Percentiles rank a stretch among this genome's conserved stretches.
phyloP scores from a whole-genome alignment of 371 early-diverging fungal genomes.

The Mortierella sp. region DNA sequence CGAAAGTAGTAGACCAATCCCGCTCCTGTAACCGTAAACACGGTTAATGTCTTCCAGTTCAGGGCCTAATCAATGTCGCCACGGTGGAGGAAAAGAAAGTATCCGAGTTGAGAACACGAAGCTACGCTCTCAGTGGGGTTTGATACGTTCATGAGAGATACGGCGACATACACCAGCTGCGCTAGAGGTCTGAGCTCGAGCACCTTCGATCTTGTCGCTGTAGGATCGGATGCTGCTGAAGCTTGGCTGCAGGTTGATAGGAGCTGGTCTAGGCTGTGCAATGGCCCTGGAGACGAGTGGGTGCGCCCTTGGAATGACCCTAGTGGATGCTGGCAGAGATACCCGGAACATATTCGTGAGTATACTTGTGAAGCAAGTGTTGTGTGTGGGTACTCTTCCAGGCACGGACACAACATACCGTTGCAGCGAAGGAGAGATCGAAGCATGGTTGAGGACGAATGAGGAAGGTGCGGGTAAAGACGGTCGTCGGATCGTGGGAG shows the following conservation, averaged over 20 bases:
- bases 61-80: conserved; percentile 20
- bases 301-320: neutral
- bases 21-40: conserved; percentile 69
- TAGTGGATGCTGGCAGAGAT: conserved; percentile 2
- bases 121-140: no score
- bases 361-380: no score
- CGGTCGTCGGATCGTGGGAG: neutral
- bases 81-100: no score
- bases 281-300: neutral
- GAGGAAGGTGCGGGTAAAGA: neutral
- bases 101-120: no score
- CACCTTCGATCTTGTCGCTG: conserved; percentile 31
- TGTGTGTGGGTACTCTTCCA: neutral
- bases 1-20: conserved; percentile 72
- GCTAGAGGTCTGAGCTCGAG: conserved; percentile 32
- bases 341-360: no score
- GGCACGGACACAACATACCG: conserved; percentile 9
- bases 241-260: conserved; percentile 3
- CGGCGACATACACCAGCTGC: conserved; percentile 30
- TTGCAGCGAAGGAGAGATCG: conserved; percentile 19
- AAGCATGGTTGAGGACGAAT: conserved; percentile 19
- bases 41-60: conserved; percentile 54
- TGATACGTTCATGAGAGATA: no score
- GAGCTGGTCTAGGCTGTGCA: neutral
- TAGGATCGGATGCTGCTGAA: conserved; percentile 11